phyloP scores from a whole-genome alignment of 2,329 filamentous ascomycete species.

The Dryadomyces quercivorus region DNA sequence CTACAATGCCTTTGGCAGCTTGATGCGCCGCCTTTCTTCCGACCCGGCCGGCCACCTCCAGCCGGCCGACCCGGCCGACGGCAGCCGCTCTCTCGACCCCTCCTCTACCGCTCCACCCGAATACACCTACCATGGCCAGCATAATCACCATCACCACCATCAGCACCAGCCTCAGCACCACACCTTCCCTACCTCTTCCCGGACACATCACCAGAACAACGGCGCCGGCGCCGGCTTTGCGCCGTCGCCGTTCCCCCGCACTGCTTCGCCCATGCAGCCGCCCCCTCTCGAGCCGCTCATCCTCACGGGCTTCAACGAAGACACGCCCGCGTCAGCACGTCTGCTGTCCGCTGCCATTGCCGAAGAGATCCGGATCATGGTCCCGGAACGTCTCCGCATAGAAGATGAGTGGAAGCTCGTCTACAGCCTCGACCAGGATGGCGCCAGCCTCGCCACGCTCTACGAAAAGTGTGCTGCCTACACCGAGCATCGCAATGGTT shows the following conservation, averaged over 20 bases:
- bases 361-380: constrained; percentile 82
- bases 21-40: constrained; percentile 55
- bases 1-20: constrained; percentile 40
- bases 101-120: neutral
- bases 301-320: constrained; percentile 52
- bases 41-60: constrained; percentile 24
- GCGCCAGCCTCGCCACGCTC: constrained; percentile 73
- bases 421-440: constrained; percentile 87
- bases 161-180: neutral
- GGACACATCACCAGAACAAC: neutral
- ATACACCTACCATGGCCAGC: constrained; percentile 3
- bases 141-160: constrained; percentile 3
- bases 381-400: constrained; percentile 78
- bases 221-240: neutral
- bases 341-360: constrained; percentile 64
- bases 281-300: constrained; percentile 75
- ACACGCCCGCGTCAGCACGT: constrained; percentile 46
- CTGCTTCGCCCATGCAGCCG: constrained; percentile 69
- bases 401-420: constrained; percentile 75
- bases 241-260: constrained; percentile 31
- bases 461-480: constrained; percentile 67
- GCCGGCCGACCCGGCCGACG: constrained; percentile 9
- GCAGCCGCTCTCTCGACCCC: constrained; percentile 3
- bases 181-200: neutral
- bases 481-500: constrained; percentile 62